Evolutionary conservation across 1,139 yeast species (phyloP), one percentile per base, ranked within the genome.

Genomic region (Suhomyces choctaworum): DNA sequence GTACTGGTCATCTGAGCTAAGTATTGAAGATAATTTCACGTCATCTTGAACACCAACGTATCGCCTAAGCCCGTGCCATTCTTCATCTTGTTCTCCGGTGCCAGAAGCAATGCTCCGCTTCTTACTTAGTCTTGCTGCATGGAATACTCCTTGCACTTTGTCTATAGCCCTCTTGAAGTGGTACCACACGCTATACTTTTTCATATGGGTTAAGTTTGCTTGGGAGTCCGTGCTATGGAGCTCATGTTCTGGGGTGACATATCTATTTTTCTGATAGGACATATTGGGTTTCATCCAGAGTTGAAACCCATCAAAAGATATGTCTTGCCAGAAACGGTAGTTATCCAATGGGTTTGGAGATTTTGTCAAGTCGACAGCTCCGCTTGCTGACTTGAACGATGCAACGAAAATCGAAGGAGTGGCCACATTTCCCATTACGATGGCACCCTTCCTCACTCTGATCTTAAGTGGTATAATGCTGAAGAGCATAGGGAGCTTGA

Each of bases 371-470:
- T 90, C 96, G 2, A 83, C 42, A 0, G 69, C 46, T 0, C 90
- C 89, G n/a, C 60, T 62, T 1, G 80, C 81, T 2, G 68, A 52
- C 7, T 73, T 67, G 50, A 73, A 83, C 7, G 88, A 80, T 5
- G 75, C 65, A 2, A 88, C 80, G 30, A 85, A 46, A 9, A 92
- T 62, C 1, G 90, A 77, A 1, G 95, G 85, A 0, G 96, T 88
- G 9, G 78, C 71, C 37, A 75, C 67, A 57, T 89, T 90, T 6
- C 98, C 98, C 22, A 88, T 51, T 1, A 88, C 82, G 22, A 87
- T 41, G 0, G 95, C 84, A 1, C 92, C 90, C 39, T 78, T 82
- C 31, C 70, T 73, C n/a, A 85, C 62, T 16, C 64, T 61, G 4
- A 83, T 37, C 26, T 76, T 74, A 1, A 86, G 46, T 0, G 96